Evolutionary conservation across 2,329 filamentous ascomycete genomes (phyloP), one percentile per base, ranked within the genome.

Genomic region (Bipolaris cookei): DNA sequence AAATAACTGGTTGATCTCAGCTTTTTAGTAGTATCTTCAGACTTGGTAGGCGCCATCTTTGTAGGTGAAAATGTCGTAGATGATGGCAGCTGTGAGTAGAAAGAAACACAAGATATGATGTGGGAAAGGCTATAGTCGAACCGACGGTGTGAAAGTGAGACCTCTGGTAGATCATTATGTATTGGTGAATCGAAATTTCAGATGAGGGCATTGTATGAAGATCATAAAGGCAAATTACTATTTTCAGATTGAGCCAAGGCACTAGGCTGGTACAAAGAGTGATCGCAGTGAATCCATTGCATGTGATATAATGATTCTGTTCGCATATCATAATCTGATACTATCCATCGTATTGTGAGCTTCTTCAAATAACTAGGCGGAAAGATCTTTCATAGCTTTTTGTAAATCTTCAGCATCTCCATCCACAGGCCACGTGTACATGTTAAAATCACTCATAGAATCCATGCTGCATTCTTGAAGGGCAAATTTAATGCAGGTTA

Each of bases 1-100:
- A 14, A 5, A 30, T 58, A 51, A 51, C 42, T 45, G 30, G 46
- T 44, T 23, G 54, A n/a, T 1, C 28, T 44, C 13, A 51, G 14
- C 38, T 37, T 54, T 21, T 50, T 43, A 11, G 35, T 51, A 16
- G 30, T n/a, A 34, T 41, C 38, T 59, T 42, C 23, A 30, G 23
- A 35, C 21, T 45, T 49, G 20, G 37, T 34, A 25, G 41, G 21
- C 7, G 45, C 13, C 54, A 54, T 54, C 11, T 41, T 44, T 20
- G 41, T 6, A 11, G 34, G 32, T 30, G 28, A 6, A 37, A 30
- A 32, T 42, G 11, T 25, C 8, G 30, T 39, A 7, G 38, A 35
- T 23, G 34, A n/a, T 16, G 44, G 20, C 14, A 28, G 14, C 1
- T 18, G 32, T 18, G n/a, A 25, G 21, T 21, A 3, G 18, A 13